Conservation (phyloP, 2,329 filamentous ascomycete genomes). For the Cytospora mali region DNA sequence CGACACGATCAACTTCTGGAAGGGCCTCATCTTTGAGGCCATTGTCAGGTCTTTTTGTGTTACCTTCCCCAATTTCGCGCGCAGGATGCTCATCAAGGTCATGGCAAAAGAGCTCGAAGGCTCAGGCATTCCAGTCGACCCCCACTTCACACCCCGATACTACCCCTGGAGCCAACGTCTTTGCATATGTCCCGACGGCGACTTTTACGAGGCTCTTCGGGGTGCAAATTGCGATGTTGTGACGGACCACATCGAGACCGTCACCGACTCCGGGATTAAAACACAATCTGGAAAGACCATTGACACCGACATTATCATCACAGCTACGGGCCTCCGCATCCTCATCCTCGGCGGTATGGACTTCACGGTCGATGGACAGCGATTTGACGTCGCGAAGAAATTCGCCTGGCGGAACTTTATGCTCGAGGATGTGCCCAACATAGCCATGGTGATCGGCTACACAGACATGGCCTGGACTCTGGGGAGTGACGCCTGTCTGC, state of each 20-base stretch:
- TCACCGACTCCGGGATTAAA: slow-evolving; percentile 51
- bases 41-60: slow-evolving; percentile 54
- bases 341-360: slow-evolving; percentile 56
- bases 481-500: slow-evolving; percentile 58
- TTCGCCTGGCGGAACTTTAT: slow-evolving; percentile 67
- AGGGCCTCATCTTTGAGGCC: slow-evolving; percentile 49
- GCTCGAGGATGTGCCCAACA: slow-evolving; percentile 68
- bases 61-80: slow-evolving; percentile 53
- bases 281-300: slow-evolving; percentile 53
- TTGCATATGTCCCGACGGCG: slow-evolving; percentile 63
- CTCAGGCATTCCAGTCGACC: slow-evolving; percentile 52
- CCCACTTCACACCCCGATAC: slow-evolving; percentile 67
- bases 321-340: slow-evolving; percentile 68
- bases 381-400: slow-evolving; percentile 50
- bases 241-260: slow-evolving; percentile 55
- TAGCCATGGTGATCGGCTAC: slow-evolving; percentile 63
- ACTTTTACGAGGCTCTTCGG: slow-evolving; percentile 57
- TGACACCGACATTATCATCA: slow-evolving; percentile 68
- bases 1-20: slow-evolving; percentile 51
- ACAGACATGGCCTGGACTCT: slow-evolving; percentile 69
- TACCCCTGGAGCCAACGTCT: slow-evolving; percentile 75
- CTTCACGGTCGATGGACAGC: slow-evolving; percentile 56
- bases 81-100: slow-evolving; percentile 47
- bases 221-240: slow-evolving; percentile 49
- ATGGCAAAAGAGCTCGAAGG: slow-evolving; percentile 56